These are phyloP conservation scores for Monosporascus sp. DNA, from an alignment of 2,329 filamentous ascomycete genomes.

Conservation along the genomic window DNA sequence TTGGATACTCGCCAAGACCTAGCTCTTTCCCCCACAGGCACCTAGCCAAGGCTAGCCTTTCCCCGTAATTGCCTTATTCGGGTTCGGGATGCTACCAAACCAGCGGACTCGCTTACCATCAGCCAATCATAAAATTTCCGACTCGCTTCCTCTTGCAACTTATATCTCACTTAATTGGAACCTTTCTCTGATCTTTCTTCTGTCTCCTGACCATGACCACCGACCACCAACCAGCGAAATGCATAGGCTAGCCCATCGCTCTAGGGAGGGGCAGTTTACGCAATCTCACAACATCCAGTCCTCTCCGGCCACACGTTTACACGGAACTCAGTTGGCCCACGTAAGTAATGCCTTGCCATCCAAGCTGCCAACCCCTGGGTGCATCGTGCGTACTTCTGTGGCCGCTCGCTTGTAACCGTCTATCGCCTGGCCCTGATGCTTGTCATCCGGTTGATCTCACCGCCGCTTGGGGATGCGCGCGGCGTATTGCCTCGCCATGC, in stretches of 20 bases:
- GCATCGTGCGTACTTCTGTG: neutral
- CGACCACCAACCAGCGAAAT: no score
- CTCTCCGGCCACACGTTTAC: neutral
- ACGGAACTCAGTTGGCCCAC: neutral
- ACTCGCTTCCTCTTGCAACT: constrained; percentile 9
- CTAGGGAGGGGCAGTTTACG: neutral
- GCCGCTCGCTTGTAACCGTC: neutral
- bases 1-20: no score
- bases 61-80: neutral
- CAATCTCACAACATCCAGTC: neutral
- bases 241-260: no score
- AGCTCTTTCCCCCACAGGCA: no score
- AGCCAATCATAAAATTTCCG: constrained; percentile 6
- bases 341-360: neutral
- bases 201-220: neutral
- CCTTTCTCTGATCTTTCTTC: neutral
- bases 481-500: neutral
- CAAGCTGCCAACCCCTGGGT: neutral
- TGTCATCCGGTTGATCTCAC: neutral
- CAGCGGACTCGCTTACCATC: constrained; percentile 7
- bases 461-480: neutral
- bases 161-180: neutral
- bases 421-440: neutral
- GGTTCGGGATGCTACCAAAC: constrained; percentile 1
- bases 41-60: neutral